Conservation (phyloP, 331 rosid species). For the Arachis monticola region DNA sequence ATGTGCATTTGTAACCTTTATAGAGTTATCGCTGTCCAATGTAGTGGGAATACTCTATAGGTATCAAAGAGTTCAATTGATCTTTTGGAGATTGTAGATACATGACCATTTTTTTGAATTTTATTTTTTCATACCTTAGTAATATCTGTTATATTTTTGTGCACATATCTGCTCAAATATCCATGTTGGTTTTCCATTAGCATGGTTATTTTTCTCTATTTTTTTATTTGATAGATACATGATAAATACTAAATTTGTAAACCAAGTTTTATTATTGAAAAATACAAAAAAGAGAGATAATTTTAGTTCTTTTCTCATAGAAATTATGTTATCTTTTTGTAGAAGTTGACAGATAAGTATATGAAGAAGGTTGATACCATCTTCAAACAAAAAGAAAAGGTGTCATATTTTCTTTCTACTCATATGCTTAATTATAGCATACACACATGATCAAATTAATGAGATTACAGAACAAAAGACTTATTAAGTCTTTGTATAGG, state of each 20-base stretch:
- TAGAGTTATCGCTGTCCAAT: neutral
- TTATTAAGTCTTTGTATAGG: conserved; percentile 6
- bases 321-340: too few species aligned
- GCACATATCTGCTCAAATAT: conserved; percentile 9
- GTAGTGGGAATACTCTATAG: conserved; percentile 5
- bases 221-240: neutral
- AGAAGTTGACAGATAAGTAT: too few species aligned
- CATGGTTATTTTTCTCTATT: neutral
- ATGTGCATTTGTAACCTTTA: conserved; percentile 17
- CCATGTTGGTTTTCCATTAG: neutral
- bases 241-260: conserved; percentile 20
- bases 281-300: conserved; percentile 18
- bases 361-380: too few species aligned
- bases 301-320: neutral
- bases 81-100: neutral
- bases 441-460: conserved; percentile 21
- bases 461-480: conserved; percentile 3
- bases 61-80: neutral
- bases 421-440: neutral
- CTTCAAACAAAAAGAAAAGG: conserved; percentile 41
- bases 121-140: conserved; percentile 7
- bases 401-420: conserved; percentile 36
- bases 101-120: neutral
- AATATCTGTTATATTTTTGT: conserved; percentile 15
- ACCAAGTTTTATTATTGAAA: conserved; percentile 11